Evolutionary conservation across 1,284 basidiomycete genomes (phyloP).

Genomic region (Sanghuangporus baumii): DNA sequence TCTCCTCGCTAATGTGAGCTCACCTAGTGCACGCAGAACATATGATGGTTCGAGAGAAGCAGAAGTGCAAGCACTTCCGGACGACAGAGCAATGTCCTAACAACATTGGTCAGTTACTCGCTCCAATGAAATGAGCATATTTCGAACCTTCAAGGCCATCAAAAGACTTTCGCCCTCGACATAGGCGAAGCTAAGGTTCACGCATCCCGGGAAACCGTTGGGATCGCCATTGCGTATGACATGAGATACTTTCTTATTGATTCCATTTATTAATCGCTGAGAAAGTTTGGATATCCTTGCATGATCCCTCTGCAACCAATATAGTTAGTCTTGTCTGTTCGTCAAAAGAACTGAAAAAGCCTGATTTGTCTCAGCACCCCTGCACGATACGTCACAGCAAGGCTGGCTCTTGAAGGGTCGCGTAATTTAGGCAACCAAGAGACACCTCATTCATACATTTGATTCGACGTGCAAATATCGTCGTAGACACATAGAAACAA

Average conservation of each 20-base stretch:
- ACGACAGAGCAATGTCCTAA: constrained; percentile 94
- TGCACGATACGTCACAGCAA: constrained; percentile 66
- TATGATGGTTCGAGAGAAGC: constrained; percentile 98
- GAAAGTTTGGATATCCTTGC: constrained; percentile 73
- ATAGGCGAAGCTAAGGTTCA: constrained; percentile 95
- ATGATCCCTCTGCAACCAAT: constrained; percentile 68
- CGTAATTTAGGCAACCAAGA: constrained; percentile 14
- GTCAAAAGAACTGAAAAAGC: neutral
- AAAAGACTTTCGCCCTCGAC: constrained; percentile 97
- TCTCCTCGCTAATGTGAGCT: constrained; percentile 20
- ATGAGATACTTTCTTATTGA: constrained; percentile 81
- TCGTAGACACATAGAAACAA: constrained; percentile 28
- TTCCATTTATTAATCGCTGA: constrained; percentile 76
- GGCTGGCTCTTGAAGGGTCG: constrained; percentile 36
- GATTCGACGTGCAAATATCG: constrained; percentile 26
- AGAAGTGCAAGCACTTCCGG: constrained; percentile 97
- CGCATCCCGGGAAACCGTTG: constrained; percentile 86
- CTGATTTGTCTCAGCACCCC: constrained; percentile 72
- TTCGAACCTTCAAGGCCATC: constrained; percentile 94
- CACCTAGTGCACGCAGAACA: constrained; percentile 91
- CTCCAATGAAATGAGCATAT: constrained; percentile 48
- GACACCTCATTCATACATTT: constrained; percentile 11
- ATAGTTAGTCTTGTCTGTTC: constrained; percentile 11
- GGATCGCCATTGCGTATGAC: constrained; percentile 93
- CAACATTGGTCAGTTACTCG: constrained; percentile 5